Conservation (phyloP, 345 rosid species). For the Salix dunnii region DNA sequence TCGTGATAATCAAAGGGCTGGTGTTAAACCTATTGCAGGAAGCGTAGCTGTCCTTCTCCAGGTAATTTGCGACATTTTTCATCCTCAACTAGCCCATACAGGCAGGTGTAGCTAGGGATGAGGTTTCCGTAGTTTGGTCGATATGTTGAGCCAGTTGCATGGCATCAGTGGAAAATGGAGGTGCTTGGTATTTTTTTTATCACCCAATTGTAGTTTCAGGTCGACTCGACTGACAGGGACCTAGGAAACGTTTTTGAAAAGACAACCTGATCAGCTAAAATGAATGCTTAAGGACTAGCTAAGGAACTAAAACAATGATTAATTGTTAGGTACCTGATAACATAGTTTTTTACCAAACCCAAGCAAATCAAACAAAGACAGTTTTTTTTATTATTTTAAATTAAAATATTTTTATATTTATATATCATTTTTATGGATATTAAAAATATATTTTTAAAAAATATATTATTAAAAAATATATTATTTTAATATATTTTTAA, state of each 20-base stretch:
- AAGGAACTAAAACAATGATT: background rate
- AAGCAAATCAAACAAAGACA: too few species aligned
- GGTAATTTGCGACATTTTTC: background rate
- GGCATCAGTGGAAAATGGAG: background rate
- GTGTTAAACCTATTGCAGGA: background rate
- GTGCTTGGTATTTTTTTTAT: too few species aligned
- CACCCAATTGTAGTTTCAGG: background rate
- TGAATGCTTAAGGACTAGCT: background rate
- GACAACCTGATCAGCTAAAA: background rate
- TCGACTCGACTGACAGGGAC: background rate
- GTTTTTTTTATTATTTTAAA: too few species aligned
- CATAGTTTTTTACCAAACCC: too few species aligned
- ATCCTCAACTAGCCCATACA: too few species aligned
- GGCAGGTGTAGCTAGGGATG: too few species aligned
- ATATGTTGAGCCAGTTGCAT: background rate
- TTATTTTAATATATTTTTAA: too few species aligned
- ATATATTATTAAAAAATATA: too few species aligned
- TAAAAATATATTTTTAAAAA: too few species aligned
- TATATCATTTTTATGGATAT: too few species aligned
- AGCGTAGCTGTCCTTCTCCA: slow-evolving; percentile 8
- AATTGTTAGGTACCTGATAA: background rate
- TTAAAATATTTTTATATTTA: too few species aligned
- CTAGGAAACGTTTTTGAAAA: background rate
- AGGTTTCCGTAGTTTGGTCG: background rate
- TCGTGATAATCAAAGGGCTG: too few species aligned